Percentiles rank a stretch among this genome's conserved stretches.
Conservation (phyloP, 345 rosid species). For the Pseudoturritis turrita region DNA sequence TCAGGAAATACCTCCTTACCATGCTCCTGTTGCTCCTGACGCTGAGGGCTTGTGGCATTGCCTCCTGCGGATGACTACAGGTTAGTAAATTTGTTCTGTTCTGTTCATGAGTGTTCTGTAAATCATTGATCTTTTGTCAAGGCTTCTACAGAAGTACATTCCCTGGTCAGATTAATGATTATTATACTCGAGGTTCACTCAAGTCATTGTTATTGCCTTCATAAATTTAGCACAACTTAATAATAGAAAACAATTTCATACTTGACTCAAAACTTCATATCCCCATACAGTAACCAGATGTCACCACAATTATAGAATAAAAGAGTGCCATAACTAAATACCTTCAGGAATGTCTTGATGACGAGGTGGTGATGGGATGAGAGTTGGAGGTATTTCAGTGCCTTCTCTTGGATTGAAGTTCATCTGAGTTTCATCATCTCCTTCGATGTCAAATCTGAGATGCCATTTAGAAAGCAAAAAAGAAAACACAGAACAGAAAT, state of each 20-base stretch:
- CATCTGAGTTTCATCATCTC: conserved; percentile 54
- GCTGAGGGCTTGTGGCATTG: conserved; percentile 39
- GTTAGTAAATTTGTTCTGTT: conserved; percentile 16
- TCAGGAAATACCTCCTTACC: conserved; percentile 16
- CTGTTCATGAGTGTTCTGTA: neutral
- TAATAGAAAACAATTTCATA: neutral
- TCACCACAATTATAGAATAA: neutral
- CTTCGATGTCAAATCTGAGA: conserved; percentile 73
- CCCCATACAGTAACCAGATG: conserved; percentile 10
- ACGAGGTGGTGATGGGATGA: conserved; percentile 50
- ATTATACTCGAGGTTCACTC: neutral
- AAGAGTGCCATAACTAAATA: conserved; percentile 26
- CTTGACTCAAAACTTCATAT: neutral
- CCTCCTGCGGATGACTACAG: conserved; percentile 35
- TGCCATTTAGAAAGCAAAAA: conserved; percentile 5
- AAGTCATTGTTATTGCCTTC: conserved; percentile 15
- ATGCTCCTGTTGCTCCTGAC: conserved; percentile 14
- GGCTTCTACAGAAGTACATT: conserved; percentile 6
- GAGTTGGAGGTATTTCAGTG: conserved; percentile 41
- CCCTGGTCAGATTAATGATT: conserved; percentile 1
- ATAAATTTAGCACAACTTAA: neutral
- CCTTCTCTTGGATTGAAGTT: conserved; percentile 50
- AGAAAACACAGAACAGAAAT: neutral
- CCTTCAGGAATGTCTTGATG: conserved; percentile 48
- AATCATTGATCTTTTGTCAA: neutral